A percentile compares a stretch with the other conserved stretches of the same genome.
phyloP scores from a whole-genome alignment of 441 rosid genomes.

The Flueggea neowawraea region DNA sequence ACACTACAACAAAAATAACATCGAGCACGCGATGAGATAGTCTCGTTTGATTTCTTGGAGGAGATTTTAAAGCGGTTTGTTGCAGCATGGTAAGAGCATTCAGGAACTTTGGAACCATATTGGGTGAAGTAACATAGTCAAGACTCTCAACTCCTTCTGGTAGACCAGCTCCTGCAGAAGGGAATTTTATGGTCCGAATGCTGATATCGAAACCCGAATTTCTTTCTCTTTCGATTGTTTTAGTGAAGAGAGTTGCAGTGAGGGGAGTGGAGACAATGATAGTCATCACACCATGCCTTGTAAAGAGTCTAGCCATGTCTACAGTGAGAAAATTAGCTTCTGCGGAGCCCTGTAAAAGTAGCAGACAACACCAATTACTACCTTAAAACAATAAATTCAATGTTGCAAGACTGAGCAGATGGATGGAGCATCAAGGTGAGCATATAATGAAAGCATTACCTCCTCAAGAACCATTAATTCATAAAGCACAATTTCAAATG shows the following conservation, averaged over 20 bases:
- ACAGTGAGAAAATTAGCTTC: constrained; percentile 68
- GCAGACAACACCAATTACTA: background rate
- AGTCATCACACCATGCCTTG: constrained; percentile 16
- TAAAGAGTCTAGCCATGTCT: constrained; percentile 33
- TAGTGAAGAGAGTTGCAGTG: constrained; percentile 15
- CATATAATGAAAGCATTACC: too few relatives aligned
- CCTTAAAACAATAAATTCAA: background rate
- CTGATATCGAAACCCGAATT: constrained; percentile 11
- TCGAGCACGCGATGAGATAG: constrained; percentile 14
- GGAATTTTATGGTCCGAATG: constrained; percentile 12
- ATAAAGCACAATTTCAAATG: too few relatives aligned
- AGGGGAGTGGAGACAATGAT: constrained; percentile 25
- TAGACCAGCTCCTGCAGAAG: constrained; percentile 15
- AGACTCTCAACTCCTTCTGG: constrained; percentile 23
- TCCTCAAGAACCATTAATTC: too few relatives aligned
- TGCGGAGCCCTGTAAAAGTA: constrained; percentile 37
- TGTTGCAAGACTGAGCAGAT: background rate
- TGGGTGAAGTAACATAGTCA: constrained; percentile 4
- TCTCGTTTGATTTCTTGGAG: constrained; percentile 6
- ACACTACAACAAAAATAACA: too few relatives aligned
- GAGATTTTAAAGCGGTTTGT: constrained; percentile 13
- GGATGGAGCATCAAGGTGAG: background rate
- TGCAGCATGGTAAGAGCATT: constrained; percentile 19
- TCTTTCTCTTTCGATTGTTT: constrained; percentile 2
- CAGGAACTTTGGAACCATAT: constrained; percentile 7